phyloP scores from a whole-genome alignment of 768 basidiomycete genomes.

The Kwoniella dendrophila region DNA sequence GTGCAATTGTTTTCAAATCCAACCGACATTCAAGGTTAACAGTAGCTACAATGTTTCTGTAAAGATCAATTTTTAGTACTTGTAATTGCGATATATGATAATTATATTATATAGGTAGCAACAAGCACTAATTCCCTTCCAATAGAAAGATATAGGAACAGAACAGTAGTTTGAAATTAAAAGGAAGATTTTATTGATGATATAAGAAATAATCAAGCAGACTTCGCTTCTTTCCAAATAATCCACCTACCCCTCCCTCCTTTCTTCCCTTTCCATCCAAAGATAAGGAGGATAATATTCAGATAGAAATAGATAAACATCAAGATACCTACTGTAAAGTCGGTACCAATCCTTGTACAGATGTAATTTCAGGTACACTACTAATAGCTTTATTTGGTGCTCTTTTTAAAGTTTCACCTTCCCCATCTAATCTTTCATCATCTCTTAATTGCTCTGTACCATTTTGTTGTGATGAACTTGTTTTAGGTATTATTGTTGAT shows the following conservation, averaged over 20 bases:
- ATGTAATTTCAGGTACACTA: constrained; percentile 70
- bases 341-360: constrained; percentile 97
- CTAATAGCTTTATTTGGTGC: constrained; percentile 25
- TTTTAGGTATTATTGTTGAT: constrained; percentile 1
- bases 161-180: constrained; percentile 2
- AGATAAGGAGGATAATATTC: not conserved
- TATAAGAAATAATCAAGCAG: not conserved
- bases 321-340: constrained; percentile 73
- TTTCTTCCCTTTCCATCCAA: not conserved
- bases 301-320: no score
- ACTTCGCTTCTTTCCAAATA: not conserved
- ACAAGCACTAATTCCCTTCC: no score
- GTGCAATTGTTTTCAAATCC: constrained; percentile 96
- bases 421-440: constrained; percentile 17
- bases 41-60: constrained; percentile 90
- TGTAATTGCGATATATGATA: no score
- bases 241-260: constrained; percentile 2
- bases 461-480: not conserved
- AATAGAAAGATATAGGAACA: no score
- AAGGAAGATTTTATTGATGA: not conserved
- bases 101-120: no score
- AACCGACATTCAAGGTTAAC: constrained; percentile 96
- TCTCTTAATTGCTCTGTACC: constrained; percentile 1
- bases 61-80: no score
- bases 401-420: constrained; percentile 21